These are phyloP conservation scores for Pterula multifida DNA, from an alignment of 1,284 basidiomycete genomes.

Conservation along the genomic window DNA sequence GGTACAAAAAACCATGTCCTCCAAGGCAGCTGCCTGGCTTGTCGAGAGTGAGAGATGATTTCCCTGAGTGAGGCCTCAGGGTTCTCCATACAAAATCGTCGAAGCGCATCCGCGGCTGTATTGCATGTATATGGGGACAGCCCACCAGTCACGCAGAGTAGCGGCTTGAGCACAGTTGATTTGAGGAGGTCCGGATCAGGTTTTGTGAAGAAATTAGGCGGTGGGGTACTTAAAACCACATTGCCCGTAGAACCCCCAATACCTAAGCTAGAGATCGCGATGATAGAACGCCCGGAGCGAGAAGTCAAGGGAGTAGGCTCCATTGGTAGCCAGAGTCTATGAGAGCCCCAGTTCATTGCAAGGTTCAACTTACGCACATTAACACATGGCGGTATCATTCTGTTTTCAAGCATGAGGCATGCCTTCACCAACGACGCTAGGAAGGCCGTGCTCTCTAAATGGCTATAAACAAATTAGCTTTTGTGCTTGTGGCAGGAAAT, in stretches of 20 bases:
- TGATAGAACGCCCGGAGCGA: slow-evolving; percentile 14
- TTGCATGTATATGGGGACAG: slow-evolving; percentile 21
- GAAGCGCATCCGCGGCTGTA: slow-evolving; percentile 11
- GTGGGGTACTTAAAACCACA: slow-evolving; percentile 12
- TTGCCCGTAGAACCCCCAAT: slow-evolving; percentile 33
- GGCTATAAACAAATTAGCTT: slow-evolving; percentile 16
- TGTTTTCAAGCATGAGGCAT: slow-evolving; percentile 23
- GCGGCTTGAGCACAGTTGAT: slow-evolving; percentile 7
- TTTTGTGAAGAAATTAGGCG: background rate
- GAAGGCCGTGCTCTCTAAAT: slow-evolving; percentile 29
- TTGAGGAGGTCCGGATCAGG: background rate
- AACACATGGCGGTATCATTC: slow-evolving; percentile 26
- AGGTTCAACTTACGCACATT: slow-evolving; percentile 25
- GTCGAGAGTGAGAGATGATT: slow-evolving; percentile 15
- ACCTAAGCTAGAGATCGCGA: slow-evolving; percentile 29
- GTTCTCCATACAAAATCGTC: slow-evolving; percentile 6
- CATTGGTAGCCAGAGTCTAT: background rate
- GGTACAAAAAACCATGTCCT: slow-evolving; percentile 15
- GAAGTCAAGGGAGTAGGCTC: slow-evolving; percentile 9
- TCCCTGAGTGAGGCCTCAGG: slow-evolving; percentile 9
- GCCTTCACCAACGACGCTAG: slow-evolving; percentile 28
- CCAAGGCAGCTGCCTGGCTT: slow-evolving; percentile 23
- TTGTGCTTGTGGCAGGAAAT: background rate
- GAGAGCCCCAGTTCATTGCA: slow-evolving; percentile 23
- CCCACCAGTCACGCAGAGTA: slow-evolving; percentile 23